These are phyloP conservation scores for Orbilia blumenaviensis DNA, from an alignment of 2,329 filamentous ascomycete genomes.

Conservation along the genomic window DNA sequence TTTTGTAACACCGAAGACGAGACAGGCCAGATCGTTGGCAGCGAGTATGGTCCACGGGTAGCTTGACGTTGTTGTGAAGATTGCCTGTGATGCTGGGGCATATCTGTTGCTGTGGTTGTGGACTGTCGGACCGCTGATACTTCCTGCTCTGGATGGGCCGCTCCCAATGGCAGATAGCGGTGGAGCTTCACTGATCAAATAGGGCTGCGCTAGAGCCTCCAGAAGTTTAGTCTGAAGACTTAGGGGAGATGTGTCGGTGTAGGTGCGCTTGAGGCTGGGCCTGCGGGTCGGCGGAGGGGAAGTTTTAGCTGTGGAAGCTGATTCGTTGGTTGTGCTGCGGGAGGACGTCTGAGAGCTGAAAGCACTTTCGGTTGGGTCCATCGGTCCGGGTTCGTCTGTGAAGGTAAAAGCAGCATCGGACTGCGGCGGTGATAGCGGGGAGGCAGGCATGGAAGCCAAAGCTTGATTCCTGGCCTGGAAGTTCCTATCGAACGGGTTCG, in stretches of 20 bases:
- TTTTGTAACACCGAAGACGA: conserved; percentile 99
- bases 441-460: conserved; percentile 56
- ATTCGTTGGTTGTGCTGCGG: conserved; percentile 68
- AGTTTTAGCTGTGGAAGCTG: conserved; percentile 66
- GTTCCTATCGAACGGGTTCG: conserved; percentile 85
- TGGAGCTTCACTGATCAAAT: conserved; percentile 64
- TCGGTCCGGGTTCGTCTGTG: conserved; percentile 52
- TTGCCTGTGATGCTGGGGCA: conserved; percentile 90
- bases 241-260: conserved; percentile 80
- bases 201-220: conserved; percentile 85
- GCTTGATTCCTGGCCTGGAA: conserved; percentile 69
- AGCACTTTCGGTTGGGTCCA: conserved; percentile 39
- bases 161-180: conserved; percentile 43
- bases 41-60: conserved; percentile 95
- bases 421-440: conserved; percentile 30
- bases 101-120: conserved; percentile 91
- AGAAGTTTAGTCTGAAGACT: conserved; percentile 83
- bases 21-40: conserved; percentile 93
- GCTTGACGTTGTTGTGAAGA: conserved; percentile 92
- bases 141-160: conserved; percentile 35
- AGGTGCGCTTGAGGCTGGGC: conserved; percentile 81
- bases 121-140: conserved; percentile 66
- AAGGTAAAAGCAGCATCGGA: conserved; percentile 32
- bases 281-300: conserved; percentile 70
- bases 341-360: conserved; percentile 66